Evolutionary conservation across 2,329 filamentous ascomycete genomes (phyloP).

Genomic region (Trichoderma koningii): DNA sequence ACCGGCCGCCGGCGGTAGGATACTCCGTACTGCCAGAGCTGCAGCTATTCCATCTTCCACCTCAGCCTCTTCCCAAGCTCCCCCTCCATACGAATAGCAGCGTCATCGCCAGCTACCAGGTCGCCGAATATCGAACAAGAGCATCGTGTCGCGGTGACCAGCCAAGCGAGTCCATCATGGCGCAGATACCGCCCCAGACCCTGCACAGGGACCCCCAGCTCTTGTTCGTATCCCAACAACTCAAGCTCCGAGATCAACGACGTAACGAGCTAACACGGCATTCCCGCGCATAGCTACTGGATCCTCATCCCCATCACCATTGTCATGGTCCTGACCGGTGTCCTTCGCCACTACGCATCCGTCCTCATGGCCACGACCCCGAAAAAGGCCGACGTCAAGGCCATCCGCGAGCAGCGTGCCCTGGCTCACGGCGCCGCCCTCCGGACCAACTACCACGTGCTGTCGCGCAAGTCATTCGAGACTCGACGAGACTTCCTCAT

Average conservation of each 20-base stretch:
- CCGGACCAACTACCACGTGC: conserved; percentile 76
- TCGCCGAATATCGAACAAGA: neutral
- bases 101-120: conserved; percentile 5
- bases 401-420: conserved; percentile 83
- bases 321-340: conserved; percentile 95
- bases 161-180: conserved; percentile 64
- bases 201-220: conserved; percentile 98
- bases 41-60: conserved; percentile 9
- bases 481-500: conserved; percentile 78
- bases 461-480: conserved; percentile 77
- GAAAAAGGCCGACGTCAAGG: conserved; percentile 74
- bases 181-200: conserved; percentile 83
- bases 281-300: conserved; percentile 75
- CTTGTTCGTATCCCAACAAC: conserved; percentile 65
- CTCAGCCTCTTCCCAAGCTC: conserved; percentile 1
- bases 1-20: conserved; percentile 23
- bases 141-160: neutral
- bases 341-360: conserved; percentile 93
- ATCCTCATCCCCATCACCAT: conserved; percentile 96
- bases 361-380: conserved; percentile 85
- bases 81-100: conserved; percentile 4
- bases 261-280: conserved; percentile 34
- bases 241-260: conserved; percentile 4
- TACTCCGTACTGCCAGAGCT: conserved; percentile 22
- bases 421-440: conserved; percentile 83